A percentile compares a stretch with the other conserved stretches of the same genome.
Conservation (phyloP, 192 early-diverging fungal genomes). For the Entomortierella beljakovae region DNA sequence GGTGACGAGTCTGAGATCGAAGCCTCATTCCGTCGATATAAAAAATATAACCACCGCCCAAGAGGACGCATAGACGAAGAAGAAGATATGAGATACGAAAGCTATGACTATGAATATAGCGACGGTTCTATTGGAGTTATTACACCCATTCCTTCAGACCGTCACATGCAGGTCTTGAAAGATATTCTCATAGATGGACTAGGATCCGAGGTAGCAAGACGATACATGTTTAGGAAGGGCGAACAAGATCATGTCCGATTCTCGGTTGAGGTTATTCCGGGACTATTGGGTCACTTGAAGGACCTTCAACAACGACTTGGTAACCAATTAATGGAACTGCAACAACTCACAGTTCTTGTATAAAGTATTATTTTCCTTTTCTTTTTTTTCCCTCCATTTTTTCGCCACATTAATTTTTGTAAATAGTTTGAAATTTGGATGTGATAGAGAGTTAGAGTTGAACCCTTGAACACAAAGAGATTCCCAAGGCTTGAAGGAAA, state of each 20-base stretch:
- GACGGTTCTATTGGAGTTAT: constrained; percentile 33
- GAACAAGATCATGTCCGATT: constrained; percentile 54
- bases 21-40: constrained; percentile 37
- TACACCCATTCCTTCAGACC: constrained; percentile 53
- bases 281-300: constrained; percentile 51
- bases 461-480: neutral
- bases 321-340: constrained; percentile 47
- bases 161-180: constrained; percentile 54
- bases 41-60: constrained; percentile 24
- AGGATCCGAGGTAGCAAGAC: constrained; percentile 41
- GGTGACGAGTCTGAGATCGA: constrained; percentile 24
- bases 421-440: constrained; percentile 19
- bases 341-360: constrained; percentile 30
- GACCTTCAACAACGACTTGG: constrained; percentile 41
- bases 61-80: constrained; percentile 17
- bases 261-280: constrained; percentile 55
- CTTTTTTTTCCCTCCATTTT: neutral
- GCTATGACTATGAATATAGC: constrained; percentile 30
- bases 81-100: constrained; percentile 40
- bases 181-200: constrained; percentile 52
- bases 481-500: neutral
- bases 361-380: constrained; percentile 7
- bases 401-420: constrained; percentile 13
- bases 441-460: too few relatives aligned
- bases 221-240: constrained; percentile 48